A percentile compares a stretch with the other conserved stretches of the same genome.
Evolutionary conservation across 2,329 filamentous ascomycete genomes (phyloP).

Genomic region (Emmonsia crescens): DNA sequence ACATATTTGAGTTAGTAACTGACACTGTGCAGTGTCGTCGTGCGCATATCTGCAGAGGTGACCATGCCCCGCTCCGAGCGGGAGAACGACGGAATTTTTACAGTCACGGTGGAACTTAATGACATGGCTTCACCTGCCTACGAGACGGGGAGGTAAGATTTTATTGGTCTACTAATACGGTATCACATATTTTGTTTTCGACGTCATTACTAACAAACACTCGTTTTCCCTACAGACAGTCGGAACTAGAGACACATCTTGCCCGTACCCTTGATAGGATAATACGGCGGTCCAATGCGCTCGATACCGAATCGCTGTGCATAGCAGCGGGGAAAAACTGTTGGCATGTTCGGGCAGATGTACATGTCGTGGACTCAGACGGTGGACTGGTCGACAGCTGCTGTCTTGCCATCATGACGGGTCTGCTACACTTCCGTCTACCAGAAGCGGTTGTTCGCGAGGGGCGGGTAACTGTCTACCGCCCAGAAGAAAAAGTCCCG

Average conservation of each 20-base stretch:
- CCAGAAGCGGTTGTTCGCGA: slow-evolving; percentile 82
- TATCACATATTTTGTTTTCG: background rate
- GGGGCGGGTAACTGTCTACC: slow-evolving; percentile 74
- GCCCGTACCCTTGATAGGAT: slow-evolving; percentile 89
- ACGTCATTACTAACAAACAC: background rate
- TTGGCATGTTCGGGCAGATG: slow-evolving; percentile 82
- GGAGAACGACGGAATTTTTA: slow-evolving; percentile 92
- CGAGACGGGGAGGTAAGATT: slow-evolving; percentile 60
- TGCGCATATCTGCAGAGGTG: slow-evolving; percentile 79
- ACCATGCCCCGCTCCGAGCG: slow-evolving; percentile 75
- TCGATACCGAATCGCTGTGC: slow-evolving; percentile 93
- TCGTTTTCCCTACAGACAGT: slow-evolving; percentile 43
- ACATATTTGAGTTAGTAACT: background rate
- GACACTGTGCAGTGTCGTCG: slow-evolving; percentile 53
- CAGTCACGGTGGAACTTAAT: slow-evolving; percentile 79
- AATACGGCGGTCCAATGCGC: slow-evolving; percentile 76
- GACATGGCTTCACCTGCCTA: slow-evolving; percentile 88
- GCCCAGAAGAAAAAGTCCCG: slow-evolving; percentile 73
- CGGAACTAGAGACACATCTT: slow-evolving; percentile 73
- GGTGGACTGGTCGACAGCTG: slow-evolving; percentile 79
- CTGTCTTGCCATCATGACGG: slow-evolving; percentile 78
- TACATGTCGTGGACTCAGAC: slow-evolving; percentile 85
- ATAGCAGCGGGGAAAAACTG: slow-evolving; percentile 83
- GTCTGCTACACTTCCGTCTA: slow-evolving; percentile 79
- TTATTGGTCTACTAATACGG: slow-evolving; percentile 1